Evolutionary conservation across 139 green algal genomes (phyloP).

Genomic region (Yamagishiella unicocca): DNA sequence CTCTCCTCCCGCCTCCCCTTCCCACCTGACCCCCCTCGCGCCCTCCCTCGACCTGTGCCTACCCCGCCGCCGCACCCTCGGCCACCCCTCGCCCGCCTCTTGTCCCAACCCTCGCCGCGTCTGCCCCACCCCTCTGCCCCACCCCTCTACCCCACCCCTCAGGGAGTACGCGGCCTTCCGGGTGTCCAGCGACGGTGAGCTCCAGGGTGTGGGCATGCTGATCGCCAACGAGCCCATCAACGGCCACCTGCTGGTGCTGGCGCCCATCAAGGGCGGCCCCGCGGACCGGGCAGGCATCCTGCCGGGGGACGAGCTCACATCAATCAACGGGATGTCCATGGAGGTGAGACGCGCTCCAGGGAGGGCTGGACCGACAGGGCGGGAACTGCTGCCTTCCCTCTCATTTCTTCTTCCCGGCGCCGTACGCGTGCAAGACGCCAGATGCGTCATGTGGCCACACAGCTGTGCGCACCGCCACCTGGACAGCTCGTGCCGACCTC

Average conservation of each 20-base stretch:
- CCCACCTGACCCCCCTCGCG: too few relatives aligned
- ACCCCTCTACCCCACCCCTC: not conserved
- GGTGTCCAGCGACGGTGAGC: constrained; percentile 86
- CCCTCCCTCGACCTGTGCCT: too few relatives aligned
- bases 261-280: constrained; percentile 88
- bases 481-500: too few relatives aligned
- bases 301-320: constrained; percentile 85
- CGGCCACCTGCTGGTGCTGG: constrained; percentile 78
- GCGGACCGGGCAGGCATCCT: constrained; percentile 88
- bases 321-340: constrained; percentile 38
- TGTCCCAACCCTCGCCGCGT: not conserved
- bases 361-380: not conserved
- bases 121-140: not conserved
- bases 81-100: too few relatives aligned
- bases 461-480: too few relatives aligned
- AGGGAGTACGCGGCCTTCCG: constrained; percentile 90
- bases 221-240: constrained; percentile 79
- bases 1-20: too few relatives aligned
- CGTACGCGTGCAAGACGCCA: too few relatives aligned
- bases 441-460: too few relatives aligned
- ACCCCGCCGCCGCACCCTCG: too few relatives aligned
- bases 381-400: not conserved
- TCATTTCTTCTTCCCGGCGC: too few relatives aligned
- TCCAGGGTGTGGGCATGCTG: constrained; percentile 95
- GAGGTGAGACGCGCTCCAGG: not conserved